Percentiles rank a stretch among this genome's conserved stretches.
These are phyloP conservation scores for Neurospora sp. DNA, from an alignment of 495 filamentous ascomycete species.

Conservation along the genomic window DNA sequence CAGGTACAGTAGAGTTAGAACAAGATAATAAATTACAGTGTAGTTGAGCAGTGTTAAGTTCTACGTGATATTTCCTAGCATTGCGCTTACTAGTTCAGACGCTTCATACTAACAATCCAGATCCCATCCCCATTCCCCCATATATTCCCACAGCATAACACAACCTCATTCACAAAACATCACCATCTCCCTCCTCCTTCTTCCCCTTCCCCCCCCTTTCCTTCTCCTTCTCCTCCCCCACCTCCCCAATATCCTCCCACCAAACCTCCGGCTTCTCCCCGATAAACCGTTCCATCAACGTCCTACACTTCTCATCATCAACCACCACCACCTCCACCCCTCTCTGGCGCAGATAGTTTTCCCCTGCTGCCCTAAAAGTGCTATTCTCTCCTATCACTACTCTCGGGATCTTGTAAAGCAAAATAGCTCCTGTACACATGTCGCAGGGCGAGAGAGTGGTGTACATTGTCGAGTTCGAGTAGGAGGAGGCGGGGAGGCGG, in stretches of 20 bases:
- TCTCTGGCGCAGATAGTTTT: conserved; percentile 57
- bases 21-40: not conserved
- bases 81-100: not conserved
- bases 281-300: conserved; percentile 70
- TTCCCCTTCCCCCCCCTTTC: too few species aligned
- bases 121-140: not conserved
- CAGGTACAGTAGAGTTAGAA: not conserved
- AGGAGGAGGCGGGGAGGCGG: conserved; percentile 59
- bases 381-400: conserved; percentile 81
- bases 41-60: not conserved
- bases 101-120: not conserved
- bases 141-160: not conserved
- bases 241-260: conserved; percentile 32
- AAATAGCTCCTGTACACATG: conserved; percentile 76
- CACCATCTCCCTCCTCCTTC: not conserved
- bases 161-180: not conserved
- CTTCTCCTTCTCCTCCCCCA: not conserved
- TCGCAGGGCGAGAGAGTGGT: conserved; percentile 81
- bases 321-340: conserved; percentile 71
- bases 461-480: conserved; percentile 65
- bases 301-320: conserved; percentile 56
- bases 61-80: not conserved
- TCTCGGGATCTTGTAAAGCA: conserved; percentile 69
- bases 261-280: conserved; percentile 65
- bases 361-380: conserved; percentile 61